These are phyloP conservation scores for Rutidosis leptorrhynchoides DNA, from an alignment of 129 eudicot genomes.

Conservation along the genomic window DNA sequence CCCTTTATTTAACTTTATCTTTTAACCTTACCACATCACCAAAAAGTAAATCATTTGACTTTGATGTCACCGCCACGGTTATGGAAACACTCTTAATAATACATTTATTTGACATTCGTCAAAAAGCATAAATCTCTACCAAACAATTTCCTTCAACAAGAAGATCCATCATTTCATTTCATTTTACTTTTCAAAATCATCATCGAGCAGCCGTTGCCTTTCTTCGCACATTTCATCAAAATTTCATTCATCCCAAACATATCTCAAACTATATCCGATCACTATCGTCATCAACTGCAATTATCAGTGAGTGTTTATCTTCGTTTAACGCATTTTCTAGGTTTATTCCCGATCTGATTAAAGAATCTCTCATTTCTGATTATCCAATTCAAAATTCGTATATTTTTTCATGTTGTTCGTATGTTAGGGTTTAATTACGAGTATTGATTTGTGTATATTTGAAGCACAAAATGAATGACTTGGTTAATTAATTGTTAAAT, in stretches of 20 bases:
- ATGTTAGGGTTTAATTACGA: constrained; percentile 3
- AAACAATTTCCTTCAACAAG: not conserved
- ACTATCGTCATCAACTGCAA: constrained; percentile 22
- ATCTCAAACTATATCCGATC: not conserved
- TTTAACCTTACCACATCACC: too few species aligned
- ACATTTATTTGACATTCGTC: too few species aligned
- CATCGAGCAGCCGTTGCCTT: not conserved
- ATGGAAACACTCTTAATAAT: too few species aligned
- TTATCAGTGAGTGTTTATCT: constrained; percentile 19
- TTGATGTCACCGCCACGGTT: too few species aligned
- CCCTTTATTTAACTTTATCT: too few species aligned
- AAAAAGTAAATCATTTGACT: too few species aligned
- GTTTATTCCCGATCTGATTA: constrained; percentile 2
- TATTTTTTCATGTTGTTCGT: constrained; percentile 1
- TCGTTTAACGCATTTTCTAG: constrained; percentile 13
- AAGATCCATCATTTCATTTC: not conserved
- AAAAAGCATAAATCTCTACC: not conserved
- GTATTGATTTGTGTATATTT: constrained; percentile 12
- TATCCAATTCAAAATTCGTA: not conserved
- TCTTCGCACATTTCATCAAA: constrained; percentile 6
- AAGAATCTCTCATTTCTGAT: not conserved
- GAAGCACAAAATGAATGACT: not conserved
- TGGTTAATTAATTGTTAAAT: not conserved
- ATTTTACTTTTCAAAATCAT: not conserved
- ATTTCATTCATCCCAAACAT: constrained; percentile 11